A percentile compares a stretch with the other conserved stretches of the same genome.
phyloP scores from a whole-genome alignment of 208 protist genomes.

The Trypanosoma conorhini region DNA sequence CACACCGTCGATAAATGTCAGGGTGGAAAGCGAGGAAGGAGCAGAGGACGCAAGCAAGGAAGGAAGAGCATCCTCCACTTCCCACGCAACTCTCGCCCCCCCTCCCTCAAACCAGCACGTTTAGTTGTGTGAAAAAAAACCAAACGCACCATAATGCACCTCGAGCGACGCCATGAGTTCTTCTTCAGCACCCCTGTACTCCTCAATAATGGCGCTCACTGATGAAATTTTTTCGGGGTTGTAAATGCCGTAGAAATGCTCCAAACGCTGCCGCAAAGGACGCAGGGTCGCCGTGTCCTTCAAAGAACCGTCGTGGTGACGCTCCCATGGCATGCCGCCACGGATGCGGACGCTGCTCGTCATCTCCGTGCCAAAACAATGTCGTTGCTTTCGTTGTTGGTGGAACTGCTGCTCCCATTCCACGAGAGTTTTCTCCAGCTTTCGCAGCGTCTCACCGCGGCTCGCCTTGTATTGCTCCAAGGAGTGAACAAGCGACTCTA shows the following conservation, averaged over 20 bases:
- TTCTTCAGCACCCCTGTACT: conserved; percentile 34
- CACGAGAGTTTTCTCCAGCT: conserved; percentile 10
- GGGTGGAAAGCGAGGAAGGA: background rate
- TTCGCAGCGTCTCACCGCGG: conserved; percentile 2
- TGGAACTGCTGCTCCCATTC: conserved; percentile 8
- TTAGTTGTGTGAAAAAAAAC: conserved; percentile 29
- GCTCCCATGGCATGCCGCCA: background rate
- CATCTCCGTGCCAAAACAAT: background rate
- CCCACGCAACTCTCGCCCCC: background rate
- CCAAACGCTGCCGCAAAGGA: conserved; percentile 21
- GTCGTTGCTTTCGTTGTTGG: background rate
- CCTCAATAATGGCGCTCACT: conserved; percentile 28
- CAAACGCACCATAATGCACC: conserved; percentile 31
- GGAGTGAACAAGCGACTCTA: conserved; percentile 14
- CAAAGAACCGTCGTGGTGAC: background rate
- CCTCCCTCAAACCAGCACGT: background rate
- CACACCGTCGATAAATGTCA: background rate
- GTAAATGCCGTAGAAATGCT: conserved; percentile 33
- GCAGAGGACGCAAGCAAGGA: background rate
- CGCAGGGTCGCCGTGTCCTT: background rate
- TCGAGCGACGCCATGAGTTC: conserved; percentile 37
- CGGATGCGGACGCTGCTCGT: background rate
- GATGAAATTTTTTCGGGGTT: conserved; percentile 29
- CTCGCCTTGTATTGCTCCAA: conserved; percentile 19
- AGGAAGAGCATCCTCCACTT: background rate